phyloP scores from a whole-genome alignment of 441 rosid species.

The Erodium chrysanthum region DNA sequence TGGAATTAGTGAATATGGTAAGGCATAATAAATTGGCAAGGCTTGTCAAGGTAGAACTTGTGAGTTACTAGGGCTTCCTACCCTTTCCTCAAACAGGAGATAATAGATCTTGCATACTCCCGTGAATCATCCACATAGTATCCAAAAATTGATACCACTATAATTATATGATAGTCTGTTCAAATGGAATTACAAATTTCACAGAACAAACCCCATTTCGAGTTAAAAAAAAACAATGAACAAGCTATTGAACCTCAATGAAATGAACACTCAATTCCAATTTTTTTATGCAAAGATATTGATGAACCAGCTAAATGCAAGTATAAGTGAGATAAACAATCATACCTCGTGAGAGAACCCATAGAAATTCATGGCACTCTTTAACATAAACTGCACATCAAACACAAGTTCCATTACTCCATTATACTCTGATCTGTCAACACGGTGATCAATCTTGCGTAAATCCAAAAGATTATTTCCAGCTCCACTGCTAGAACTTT shows the following conservation, averaged over 20 bases:
- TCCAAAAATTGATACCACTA: not conserved
- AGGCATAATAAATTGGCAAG: not conserved
- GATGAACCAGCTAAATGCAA: not conserved
- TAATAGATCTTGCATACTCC: not conserved
- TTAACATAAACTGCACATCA: constrained; percentile 82
- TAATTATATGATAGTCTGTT: not conserved
- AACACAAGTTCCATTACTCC: constrained; percentile 82
- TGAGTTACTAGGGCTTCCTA: not conserved
- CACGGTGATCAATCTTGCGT: constrained; percentile 73
- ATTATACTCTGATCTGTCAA: constrained; percentile 69
- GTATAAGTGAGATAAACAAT: not conserved
- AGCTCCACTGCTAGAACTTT: constrained; percentile 54
- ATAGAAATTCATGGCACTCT: constrained; percentile 79
- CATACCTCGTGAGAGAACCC: constrained; percentile 87
- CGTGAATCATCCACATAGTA: not conserved
- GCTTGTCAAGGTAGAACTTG: not conserved
- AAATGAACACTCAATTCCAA: not conserved
- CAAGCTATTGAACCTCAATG: not conserved
- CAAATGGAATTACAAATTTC: not conserved
- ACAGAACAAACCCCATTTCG: not conserved
- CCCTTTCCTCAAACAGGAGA: not conserved
- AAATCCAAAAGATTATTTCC: constrained; percentile 70
- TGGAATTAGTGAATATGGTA: not conserved
- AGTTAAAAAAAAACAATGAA: not conserved
- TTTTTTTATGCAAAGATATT: not conserved